phyloP scores from a whole-genome alignment of 495 filamentous ascomycete species.

The Coniosporium apollinis region DNA sequence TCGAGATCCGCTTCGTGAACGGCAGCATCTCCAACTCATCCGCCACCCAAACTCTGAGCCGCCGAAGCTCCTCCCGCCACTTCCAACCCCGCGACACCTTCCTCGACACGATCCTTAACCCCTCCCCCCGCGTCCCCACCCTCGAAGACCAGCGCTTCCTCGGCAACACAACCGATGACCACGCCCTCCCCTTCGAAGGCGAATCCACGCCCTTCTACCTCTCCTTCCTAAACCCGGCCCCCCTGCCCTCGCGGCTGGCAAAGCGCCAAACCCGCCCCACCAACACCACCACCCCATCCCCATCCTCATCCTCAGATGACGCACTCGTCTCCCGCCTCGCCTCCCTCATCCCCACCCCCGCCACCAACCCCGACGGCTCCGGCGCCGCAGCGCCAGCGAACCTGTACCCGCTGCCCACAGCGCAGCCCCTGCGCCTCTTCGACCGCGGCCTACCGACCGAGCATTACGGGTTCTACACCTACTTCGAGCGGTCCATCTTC shows the following conservation, averaged over 20 bases:
- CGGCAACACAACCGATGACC: constrained; percentile 65
- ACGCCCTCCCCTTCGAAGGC: constrained; percentile 39
- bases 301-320: constrained; percentile 8
- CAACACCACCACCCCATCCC: constrained; percentile 7
- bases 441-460: constrained; percentile 64
- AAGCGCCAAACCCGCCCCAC: background rate
- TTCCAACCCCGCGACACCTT: constrained; percentile 2
- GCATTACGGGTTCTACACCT: constrained; percentile 88
- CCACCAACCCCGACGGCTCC: constrained; percentile 30
- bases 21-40: constrained; percentile 33
- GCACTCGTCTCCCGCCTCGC: background rate
- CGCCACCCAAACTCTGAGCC: constrained; percentile 5
- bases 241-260: background rate
- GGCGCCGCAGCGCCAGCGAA: constrained; percentile 40
- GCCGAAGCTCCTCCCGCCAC: background rate
- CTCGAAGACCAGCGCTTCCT: constrained; percentile 58
- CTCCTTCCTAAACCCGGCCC: constrained; percentile 19
- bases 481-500: constrained; percentile 81
- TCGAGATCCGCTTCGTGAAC: constrained; percentile 69
- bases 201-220: constrained; percentile 58
- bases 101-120: constrained; percentile 25
- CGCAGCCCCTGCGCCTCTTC: constrained; percentile 74
- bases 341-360: constrained; percentile 10
- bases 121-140: constrained; percentile 47
- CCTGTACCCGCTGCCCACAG: constrained; percentile 47